phyloP scores from a whole-genome alignment of 2,329 filamentous ascomycete genomes.

The Trichophaea hybrida region DNA sequence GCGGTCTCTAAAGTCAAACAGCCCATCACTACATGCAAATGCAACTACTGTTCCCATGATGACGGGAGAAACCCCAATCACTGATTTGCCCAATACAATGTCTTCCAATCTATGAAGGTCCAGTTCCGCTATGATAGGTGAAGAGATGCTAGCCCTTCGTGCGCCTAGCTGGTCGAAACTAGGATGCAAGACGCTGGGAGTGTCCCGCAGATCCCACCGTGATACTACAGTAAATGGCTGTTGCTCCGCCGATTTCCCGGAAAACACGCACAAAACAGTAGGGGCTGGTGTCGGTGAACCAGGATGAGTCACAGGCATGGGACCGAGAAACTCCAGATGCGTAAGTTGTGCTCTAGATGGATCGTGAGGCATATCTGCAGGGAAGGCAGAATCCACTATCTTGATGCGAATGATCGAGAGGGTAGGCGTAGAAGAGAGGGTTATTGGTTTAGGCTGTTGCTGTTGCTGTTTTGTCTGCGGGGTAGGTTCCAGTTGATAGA shows the following conservation, averaged over 20 bases:
- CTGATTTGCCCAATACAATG: slow-evolving; percentile 52
- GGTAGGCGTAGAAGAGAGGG: slow-evolving; percentile 20
- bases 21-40: slow-evolving; percentile 65
- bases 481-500: slow-evolving; percentile 58
- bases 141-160: slow-evolving; percentile 42
- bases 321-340: slow-evolving; percentile 58
- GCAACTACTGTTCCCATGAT: slow-evolving; percentile 59
- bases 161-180: slow-evolving; percentile 63
- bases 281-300: slow-evolving; percentile 40
- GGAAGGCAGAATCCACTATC: slow-evolving; percentile 21
- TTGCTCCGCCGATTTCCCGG: slow-evolving; percentile 40
- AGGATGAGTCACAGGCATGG: slow-evolving; percentile 43
- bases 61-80: slow-evolving; percentile 52
- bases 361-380: slow-evolving; percentile 35
- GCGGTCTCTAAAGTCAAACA: slow-evolving; percentile 65
- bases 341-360: slow-evolving; percentile 50
- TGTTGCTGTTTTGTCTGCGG: slow-evolving; percentile 42
- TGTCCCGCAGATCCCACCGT: slow-evolving; percentile 62
- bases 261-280: slow-evolving; percentile 52
- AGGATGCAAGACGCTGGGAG: slow-evolving; percentile 51
- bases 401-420: slow-evolving; percentile 24
- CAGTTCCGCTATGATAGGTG: slow-evolving; percentile 26
- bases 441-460: slow-evolving; percentile 31
- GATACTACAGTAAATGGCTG: slow-evolving; percentile 61
- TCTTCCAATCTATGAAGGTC: slow-evolving; percentile 52